Base-by-base conservation (phyloP, 331 rosid species). In the Malus hybrid region DNA sequence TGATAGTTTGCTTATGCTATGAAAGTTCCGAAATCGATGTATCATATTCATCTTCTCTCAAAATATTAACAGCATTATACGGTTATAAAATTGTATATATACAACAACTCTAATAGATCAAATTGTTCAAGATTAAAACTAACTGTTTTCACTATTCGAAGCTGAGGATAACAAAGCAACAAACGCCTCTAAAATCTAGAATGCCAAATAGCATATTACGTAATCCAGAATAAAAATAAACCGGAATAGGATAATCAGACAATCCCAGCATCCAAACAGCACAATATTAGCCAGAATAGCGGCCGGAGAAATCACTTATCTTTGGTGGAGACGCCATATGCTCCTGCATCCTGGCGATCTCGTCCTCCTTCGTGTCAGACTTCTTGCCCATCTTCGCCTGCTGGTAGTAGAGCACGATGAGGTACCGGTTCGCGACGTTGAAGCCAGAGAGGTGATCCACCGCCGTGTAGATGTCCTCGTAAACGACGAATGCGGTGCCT, bases 381-480 rank as follows among this genome's bases (percentile, higher is more conserved):
- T 87, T 93, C 87, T 91, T 93, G 71, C 89, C 84, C 98, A 93
- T 93, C 98, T 93, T 93, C 6, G 96, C 97, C 27, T 86, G 98
- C 85, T 93, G 98, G 78, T 93, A 93, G 12, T 93, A 93, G 27
- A 93, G 85, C 66, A 93, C 98, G 69, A 93, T 93, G 14, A 93
- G 87, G 81, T 93, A 91, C 1, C 98, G 87, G 61, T 93, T 93
- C 2, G 98, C 98, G 2, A 93, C 97, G 78, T 93, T 91, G 90
- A 93, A 93, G 32, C 98, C 98, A 19, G 98, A 93, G 70, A 93
- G 96, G 70, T 93, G 98, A 54, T 93, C 98, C 36, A 93, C 98
- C 36, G 98, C 98, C 48, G 98, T 93, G 80, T 93, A 93, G 83
- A 93, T 93, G 65, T 93, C 98, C 84, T 93, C 98, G 93, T 93